These are phyloP conservation scores for Xylaria longipes DNA, from an alignment of 495 filamentous ascomycete species.

Conservation along the genomic window DNA sequence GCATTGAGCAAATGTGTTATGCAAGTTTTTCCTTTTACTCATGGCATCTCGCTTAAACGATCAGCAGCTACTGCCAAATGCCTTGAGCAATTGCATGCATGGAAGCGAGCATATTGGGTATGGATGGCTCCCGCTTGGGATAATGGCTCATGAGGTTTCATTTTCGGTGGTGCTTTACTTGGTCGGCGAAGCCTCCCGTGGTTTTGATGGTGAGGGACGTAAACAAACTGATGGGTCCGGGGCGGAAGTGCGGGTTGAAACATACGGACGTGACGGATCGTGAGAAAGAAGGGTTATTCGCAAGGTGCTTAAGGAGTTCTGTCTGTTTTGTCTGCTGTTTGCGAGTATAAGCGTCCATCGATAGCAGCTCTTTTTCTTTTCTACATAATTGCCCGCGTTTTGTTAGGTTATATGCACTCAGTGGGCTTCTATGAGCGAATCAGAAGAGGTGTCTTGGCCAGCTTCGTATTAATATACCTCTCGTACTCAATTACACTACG, in stretches of 20 bases:
- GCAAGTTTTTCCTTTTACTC: background rate
- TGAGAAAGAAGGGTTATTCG: background rate
- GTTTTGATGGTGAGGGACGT: background rate
- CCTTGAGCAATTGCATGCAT: background rate
- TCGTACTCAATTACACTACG: background rate
- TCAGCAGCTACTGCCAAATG: background rate
- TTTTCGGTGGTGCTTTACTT: background rate
- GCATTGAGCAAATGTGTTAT: background rate
- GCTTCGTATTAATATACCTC: background rate
- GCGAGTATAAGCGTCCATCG: background rate
- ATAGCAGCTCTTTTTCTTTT: background rate
- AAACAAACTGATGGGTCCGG: background rate
- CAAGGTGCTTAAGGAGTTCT: slow-evolving; percentile 7
- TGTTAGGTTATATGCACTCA: background rate
- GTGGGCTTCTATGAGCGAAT: background rate
- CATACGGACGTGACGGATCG: background rate
- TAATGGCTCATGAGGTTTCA: background rate
- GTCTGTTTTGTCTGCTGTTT: background rate
- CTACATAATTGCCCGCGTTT: background rate
- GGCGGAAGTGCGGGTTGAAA: background rate
- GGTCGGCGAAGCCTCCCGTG: background rate
- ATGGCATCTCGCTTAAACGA: background rate
- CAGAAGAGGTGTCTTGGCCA: background rate
- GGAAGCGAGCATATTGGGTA: slow-evolving; percentile 12
- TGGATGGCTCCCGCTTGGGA: slow-evolving; percentile 26